Evolutionary conservation across 257 asterid species (phyloP), one percentile per base, ranked within the genome.

Genomic region (Jasminum sambac): DNA sequence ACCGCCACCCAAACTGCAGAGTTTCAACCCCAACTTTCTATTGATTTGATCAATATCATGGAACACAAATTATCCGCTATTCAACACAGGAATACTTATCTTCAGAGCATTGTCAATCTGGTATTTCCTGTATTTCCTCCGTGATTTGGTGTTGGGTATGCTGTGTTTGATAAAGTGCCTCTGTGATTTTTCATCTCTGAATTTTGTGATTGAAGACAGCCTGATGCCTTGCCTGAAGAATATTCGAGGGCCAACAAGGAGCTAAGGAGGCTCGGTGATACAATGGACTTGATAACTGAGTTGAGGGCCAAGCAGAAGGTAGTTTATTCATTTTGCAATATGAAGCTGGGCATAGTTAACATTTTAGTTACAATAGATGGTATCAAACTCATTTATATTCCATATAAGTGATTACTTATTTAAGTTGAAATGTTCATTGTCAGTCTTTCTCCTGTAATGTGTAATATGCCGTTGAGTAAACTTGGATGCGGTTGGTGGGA

Each of bases 211-310:
- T 83, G 72, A 88, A 84, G 84, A 73, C 87, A 94, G 98, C 84
- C 98, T 19, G 96, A 89, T 43, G 86, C 80, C 48, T 83, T 82
- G 66, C 95, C 95, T 8, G 87, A 83, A 41, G 93, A 89, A 42
- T 89, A 89, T 76, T 83, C 96, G 37, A 76, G 62, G 60, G 96
- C 96, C 57, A 91, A 91, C 70, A 94, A 91, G 75, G 97, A 94
- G 88, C 85, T 94, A 25, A 87, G 86, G 83, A 91, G 79, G 80
- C 90, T 91, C 75, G 91, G 86, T 36, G 80, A 78, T 76, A 81
- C 89, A 14, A 75, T 86, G 16, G 84, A 88, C 63, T 79, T 86
- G 36, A 86, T 89, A 68, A 74, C 80, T 67, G 81, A 89, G 71
- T 74, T 89, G 84, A 84, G 98, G 76, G 83, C 85, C 73, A 86